These are phyloP conservation scores for Beauveria rudraprayagi DNA, from an alignment of 2,329 filamentous ascomycete genomes.

Conservation along the genomic window DNA sequence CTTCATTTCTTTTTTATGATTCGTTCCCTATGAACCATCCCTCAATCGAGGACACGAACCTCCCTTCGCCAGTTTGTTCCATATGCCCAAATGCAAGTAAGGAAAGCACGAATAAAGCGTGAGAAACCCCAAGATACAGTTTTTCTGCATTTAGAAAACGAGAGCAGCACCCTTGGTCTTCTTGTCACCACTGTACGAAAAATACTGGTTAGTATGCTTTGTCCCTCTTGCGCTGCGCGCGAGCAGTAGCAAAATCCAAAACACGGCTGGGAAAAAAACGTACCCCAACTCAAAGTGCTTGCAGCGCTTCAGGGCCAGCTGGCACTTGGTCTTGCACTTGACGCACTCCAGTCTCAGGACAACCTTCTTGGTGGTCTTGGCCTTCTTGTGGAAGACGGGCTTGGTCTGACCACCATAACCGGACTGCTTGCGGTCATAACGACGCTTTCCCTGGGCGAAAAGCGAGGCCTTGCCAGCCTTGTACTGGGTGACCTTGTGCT, in stretches of 20 bases:
- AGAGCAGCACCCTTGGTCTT: conserved; percentile 99
- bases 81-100: conserved; percentile 37
- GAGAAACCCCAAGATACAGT: conserved; percentile 27
- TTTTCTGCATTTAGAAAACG: conserved; percentile 74
- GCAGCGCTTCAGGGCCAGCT: conserved; percentile 98
- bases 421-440: conserved; percentile 98
- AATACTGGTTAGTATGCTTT: conserved; percentile 31
- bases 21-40: conserved; percentile 36
- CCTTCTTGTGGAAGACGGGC: conserved; percentile 99
- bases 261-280: conserved; percentile 43
- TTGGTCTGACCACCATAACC: conserved; percentile 99
- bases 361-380: conserved; percentile 99
- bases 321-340: conserved; percentile 94
- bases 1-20: conserved; percentile 25
- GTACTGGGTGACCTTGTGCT: conserved; percentile 94
- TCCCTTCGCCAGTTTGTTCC: conserved; percentile 39
- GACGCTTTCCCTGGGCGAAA: conserved; percentile 98
- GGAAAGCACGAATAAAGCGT: conserved; percentile 33
- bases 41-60: conserved; percentile 37
- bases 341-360: conserved; percentile 98
- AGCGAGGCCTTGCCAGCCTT: conserved; percentile 94
- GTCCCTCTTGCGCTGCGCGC: neutral
- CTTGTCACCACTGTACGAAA: conserved; percentile 84
- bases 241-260: neutral
- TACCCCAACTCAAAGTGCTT: conserved; percentile 99